These are phyloP conservation scores for Geosmithia putterillii DNA, from an alignment of 2,329 filamentous ascomycete species.

Conservation along the genomic window DNA sequence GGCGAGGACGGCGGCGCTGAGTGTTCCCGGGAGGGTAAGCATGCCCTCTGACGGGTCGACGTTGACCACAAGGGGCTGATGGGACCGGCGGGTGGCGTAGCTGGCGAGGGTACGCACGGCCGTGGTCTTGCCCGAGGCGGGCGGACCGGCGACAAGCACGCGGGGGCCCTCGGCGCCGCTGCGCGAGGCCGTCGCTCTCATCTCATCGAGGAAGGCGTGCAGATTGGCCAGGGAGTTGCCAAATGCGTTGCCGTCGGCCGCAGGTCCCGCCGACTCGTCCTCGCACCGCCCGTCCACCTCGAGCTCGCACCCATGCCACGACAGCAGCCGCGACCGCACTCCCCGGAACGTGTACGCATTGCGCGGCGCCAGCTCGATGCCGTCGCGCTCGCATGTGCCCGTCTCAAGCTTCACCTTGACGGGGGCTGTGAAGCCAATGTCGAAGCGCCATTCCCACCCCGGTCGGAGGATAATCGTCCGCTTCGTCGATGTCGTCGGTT, in stretches of 20 bases:
- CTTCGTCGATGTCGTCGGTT: conserved; percentile 24
- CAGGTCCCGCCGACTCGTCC: conserved; percentile 42
- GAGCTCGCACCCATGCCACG: conserved; percentile 81
- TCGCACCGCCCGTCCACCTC: conserved; percentile 57
- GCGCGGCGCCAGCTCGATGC: conserved; percentile 77
- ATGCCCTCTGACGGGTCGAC: conserved; percentile 72
- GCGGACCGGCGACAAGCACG: conserved; percentile 69
- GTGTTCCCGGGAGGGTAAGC: conserved; percentile 64
- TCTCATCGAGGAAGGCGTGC: conserved; percentile 71
- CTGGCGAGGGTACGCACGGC: conserved; percentile 64
- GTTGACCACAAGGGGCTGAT: conserved; percentile 74
- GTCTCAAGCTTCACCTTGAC: conserved; percentile 47
- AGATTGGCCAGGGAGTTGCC: conserved; percentile 73
- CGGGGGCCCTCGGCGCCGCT: conserved; percentile 51
- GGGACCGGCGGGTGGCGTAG: conserved; percentile 63
- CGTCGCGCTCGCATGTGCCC: conserved; percentile 87
- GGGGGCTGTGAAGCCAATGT: conserved; percentile 43
- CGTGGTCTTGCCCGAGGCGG: conserved; percentile 70
- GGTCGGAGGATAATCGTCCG: conserved; percentile 42
- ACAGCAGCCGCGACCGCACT: conserved; percentile 77
- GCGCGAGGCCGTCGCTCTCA: conserved; percentile 49
- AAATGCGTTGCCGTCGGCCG: conserved; percentile 58
- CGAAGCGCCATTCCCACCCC: conserved; percentile 69
- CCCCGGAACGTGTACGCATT: conserved; percentile 72
- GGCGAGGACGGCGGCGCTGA: conserved; percentile 79